Conservation (phyloP, 371 early-diverging fungal species). For the Mortierella sp. region DNA sequence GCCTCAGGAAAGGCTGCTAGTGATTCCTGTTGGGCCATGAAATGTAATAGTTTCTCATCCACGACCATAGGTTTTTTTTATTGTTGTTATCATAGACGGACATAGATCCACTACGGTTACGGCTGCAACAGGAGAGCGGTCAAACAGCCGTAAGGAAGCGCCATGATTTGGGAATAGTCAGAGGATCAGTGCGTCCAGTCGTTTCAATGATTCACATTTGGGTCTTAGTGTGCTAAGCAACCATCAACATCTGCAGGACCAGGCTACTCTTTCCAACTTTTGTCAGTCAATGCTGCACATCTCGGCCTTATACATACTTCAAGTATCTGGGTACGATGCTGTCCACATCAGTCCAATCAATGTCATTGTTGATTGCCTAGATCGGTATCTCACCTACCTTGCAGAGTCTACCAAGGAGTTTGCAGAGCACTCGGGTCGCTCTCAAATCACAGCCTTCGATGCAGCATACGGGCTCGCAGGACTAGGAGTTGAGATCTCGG, state of each 20-base stretch:
- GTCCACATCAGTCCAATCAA: slow-evolving; percentile 42
- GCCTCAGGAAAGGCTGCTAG: neutral
- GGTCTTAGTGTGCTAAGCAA: slow-evolving; percentile 16
- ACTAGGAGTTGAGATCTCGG: slow-evolving; percentile 37
- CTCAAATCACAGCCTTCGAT: slow-evolving; percentile 49
- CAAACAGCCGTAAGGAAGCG: slow-evolving; percentile 29
- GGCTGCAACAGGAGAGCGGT: slow-evolving; percentile 18
- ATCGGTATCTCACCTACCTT: slow-evolving; percentile 36
- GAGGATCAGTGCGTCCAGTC: slow-evolving; percentile 5
- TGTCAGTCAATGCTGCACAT: slow-evolving; percentile 51
- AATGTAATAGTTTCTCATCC: too few relatives aligned
- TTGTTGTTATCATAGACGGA: too few relatives aligned
- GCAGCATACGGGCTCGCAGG: slow-evolving; percentile 36
- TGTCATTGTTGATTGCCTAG: slow-evolving; percentile 45
- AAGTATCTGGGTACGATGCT: slow-evolving; percentile 50
- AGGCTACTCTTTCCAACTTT: slow-evolving; percentile 42
- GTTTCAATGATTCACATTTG: slow-evolving; percentile 19
- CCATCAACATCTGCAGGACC: slow-evolving; percentile 37
- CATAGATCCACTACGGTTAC: too few relatives aligned
- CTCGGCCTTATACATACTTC: slow-evolving; percentile 41
- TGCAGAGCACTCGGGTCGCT: slow-evolving; percentile 47
- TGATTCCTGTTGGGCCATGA: slow-evolving; percentile 29
- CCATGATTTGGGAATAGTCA: slow-evolving; percentile 20
- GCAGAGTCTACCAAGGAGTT: slow-evolving; percentile 49
- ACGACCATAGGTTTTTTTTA: too few relatives aligned